Evolutionary conservation across 139 green algal species (phyloP).

Genomic region (Auxenochlorella protothecoides): DNA sequence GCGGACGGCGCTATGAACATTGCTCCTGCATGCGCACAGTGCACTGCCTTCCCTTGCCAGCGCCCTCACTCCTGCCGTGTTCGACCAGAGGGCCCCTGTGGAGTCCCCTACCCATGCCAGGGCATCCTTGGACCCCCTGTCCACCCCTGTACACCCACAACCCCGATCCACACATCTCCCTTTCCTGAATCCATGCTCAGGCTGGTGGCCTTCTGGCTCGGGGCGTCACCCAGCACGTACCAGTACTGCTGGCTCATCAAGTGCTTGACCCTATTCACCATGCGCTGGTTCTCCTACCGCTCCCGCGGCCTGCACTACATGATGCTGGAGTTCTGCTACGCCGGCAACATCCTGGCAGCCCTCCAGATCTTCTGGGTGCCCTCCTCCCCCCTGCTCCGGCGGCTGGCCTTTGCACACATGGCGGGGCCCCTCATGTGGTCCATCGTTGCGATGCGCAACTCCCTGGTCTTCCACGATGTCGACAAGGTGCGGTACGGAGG

Average conservation of each 20-base stretch:
- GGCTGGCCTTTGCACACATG: slow-evolving; percentile 60
- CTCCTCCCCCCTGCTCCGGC: slow-evolving; percentile 27
- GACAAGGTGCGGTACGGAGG: slow-evolving; percentile 36
- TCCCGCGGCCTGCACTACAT: slow-evolving; percentile 31
- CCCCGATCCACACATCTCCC: too few relatives aligned
- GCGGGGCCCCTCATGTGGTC: slow-evolving; percentile 64
- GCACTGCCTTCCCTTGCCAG: too few relatives aligned
- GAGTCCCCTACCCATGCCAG: too few relatives aligned
- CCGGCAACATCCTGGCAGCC: slow-evolving; percentile 55
- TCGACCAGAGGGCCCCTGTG: too few relatives aligned
- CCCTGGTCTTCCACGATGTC: slow-evolving; percentile 66
- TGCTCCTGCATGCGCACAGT: too few relatives aligned
- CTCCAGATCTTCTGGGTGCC: slow-evolving; percentile 52
- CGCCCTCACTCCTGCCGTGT: too few relatives aligned
- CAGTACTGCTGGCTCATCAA: slow-evolving; percentile 55
- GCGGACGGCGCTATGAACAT: too few relatives aligned
- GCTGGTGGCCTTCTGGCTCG: slow-evolving; percentile 45
- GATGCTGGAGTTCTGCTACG: slow-evolving; percentile 61
- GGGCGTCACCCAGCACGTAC: slow-evolving; percentile 47
- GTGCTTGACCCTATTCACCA: slow-evolving; percentile 41
- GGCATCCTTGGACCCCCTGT: too few relatives aligned
- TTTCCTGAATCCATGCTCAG: too few relatives aligned
- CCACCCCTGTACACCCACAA: too few relatives aligned
- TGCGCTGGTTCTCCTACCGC: slow-evolving; percentile 43
- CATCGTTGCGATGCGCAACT: slow-evolving; percentile 73